Percentiles rank a stretch among this genome's conserved stretches.
These are phyloP conservation scores for Mycena haematopus DNA, from an alignment of 768 basidiomycete genomes.

Conservation along the genomic window DNA sequence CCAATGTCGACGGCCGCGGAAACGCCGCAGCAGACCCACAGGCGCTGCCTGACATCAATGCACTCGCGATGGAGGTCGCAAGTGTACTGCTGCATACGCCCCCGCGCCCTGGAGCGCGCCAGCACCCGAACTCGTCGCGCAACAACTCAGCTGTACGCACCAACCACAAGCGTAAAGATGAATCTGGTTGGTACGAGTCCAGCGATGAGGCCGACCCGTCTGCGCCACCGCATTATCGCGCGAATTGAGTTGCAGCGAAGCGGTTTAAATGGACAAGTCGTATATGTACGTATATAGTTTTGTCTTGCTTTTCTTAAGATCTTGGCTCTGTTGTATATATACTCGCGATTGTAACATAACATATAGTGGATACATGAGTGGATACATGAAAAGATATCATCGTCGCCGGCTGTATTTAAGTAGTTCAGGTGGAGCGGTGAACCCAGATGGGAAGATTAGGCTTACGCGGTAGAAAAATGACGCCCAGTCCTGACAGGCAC, in stretches of 20 bases:
- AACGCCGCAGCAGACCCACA: neutral
- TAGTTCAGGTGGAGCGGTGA: neutral
- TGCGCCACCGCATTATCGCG: constrained; percentile 18
- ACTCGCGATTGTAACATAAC: too few relatives aligned
- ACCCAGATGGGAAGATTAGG: neutral
- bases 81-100: constrained; percentile 34
- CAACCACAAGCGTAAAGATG: neutral
- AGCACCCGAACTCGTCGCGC: constrained; percentile 13
- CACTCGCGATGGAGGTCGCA: constrained; percentile 40
- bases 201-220: neutral
- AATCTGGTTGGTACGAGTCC: constrained; percentile 5
- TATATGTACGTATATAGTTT: constrained; percentile 1
- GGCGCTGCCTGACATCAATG: constrained; percentile 30
- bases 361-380: too few relatives aligned
- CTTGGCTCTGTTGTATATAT: too few relatives aligned
- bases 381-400: neutral
- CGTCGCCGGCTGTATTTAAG: constrained; percentile 10
- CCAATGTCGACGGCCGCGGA: constrained; percentile 1
- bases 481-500: neutral
- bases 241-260: neutral
- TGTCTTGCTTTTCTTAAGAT: neutral
- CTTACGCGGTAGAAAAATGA: constrained; percentile 16
- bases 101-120: constrained; percentile 18
- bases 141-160: neutral
- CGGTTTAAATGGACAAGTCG: neutral